These are phyloP conservation scores for Globisporangium rhizosaccharum DNA, from an alignment of 352 stramenopile species.

Conservation along the genomic window DNA sequence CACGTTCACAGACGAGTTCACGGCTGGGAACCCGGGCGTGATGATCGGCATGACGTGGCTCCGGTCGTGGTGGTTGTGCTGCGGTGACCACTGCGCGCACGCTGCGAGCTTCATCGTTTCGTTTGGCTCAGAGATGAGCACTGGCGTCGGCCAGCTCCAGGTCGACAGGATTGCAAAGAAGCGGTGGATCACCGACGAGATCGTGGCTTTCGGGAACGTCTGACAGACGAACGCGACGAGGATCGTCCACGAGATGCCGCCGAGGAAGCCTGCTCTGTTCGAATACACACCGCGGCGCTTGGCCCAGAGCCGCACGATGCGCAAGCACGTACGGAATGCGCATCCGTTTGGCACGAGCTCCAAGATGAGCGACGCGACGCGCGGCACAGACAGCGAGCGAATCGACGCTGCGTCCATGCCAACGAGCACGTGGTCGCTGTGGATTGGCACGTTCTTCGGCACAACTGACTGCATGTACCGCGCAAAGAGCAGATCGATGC, in stretches of 20 bases:
- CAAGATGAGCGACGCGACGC: constrained; percentile 71
- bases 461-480: constrained; percentile 61
- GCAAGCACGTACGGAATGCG: constrained; percentile 62
- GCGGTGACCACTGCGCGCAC: constrained; percentile 66
- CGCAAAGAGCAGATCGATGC: constrained; percentile 76
- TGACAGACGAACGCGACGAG: constrained; percentile 84
- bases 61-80: constrained; percentile 71
- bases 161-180: constrained; percentile 76
- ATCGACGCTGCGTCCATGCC: constrained; percentile 77
- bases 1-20: constrained; percentile 85
- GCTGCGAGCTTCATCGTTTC: constrained; percentile 22
- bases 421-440: constrained; percentile 65
- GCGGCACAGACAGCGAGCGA: constrained; percentile 68
- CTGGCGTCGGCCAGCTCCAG: constrained; percentile 81
- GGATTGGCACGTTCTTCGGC: constrained; percentile 68
- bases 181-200: constrained; percentile 63
- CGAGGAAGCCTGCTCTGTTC: constrained; percentile 79
- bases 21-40: constrained; percentile 73
- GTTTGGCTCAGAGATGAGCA: constrained; percentile 69
- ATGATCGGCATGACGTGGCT: constrained; percentile 86
- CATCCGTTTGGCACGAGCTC: constrained; percentile 76
- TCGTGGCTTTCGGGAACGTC: constrained; percentile 77
- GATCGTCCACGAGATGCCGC: constrained; percentile 82
- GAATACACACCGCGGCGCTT: constrained; percentile 75
- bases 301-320: constrained; percentile 74